These are phyloP conservation scores for Rheum nobile DNA, from an alignment of 148 eudicot genomes.

Conservation along the genomic window DNA sequence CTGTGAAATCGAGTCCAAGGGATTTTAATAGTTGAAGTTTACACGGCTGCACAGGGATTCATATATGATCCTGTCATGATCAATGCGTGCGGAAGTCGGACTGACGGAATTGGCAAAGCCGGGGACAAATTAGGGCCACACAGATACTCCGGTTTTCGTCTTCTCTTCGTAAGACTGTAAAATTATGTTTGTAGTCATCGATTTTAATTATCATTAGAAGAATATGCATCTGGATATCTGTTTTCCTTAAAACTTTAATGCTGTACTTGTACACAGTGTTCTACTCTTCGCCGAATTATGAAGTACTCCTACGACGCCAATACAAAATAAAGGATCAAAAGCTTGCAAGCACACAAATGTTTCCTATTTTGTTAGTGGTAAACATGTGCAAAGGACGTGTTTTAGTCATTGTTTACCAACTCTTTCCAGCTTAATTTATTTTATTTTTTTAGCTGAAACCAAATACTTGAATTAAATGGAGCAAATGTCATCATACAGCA, in stretches of 20 bases:
- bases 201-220: not conserved
- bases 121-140: not conserved
- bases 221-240: not conserved
- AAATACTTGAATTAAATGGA: too few species aligned
- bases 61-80: not conserved
- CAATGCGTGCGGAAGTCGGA: not conserved
- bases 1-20: slow-evolving; percentile 18
- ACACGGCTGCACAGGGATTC: not conserved
- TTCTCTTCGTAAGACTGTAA: not conserved
- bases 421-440: too few species aligned
- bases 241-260: not conserved
- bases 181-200: slow-evolving; percentile 2
- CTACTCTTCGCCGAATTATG: not conserved
- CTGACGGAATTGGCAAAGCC: not conserved
- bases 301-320: not conserved
- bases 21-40: not conserved
- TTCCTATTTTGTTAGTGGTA: not conserved
- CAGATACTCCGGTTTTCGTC: not conserved
- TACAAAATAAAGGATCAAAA: not conserved
- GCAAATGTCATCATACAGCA: too few species aligned
- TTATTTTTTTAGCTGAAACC: too few species aligned
- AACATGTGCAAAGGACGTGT: not conserved
- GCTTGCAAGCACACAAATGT: not conserved
- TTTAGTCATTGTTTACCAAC: too few species aligned
- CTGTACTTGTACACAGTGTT: slow-evolving; percentile 1